A percentile compares a stretch with the other conserved stretches of the same genome.
phyloP scores from a whole-genome alignment of 805 yeast species.

The Kuraishia floccosa region DNA sequence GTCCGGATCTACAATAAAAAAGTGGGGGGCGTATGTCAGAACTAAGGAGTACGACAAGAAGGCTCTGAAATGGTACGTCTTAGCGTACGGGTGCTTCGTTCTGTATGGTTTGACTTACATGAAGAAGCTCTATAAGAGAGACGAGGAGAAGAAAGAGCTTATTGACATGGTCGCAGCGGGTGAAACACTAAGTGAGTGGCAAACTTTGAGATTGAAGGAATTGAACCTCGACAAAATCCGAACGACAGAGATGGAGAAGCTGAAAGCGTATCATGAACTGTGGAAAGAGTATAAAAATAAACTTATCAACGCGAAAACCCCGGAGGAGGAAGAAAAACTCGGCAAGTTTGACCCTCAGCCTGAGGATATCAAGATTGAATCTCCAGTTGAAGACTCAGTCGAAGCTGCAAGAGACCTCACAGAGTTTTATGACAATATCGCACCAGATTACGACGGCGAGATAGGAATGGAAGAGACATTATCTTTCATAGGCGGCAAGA shows the following conservation, averaged over 20 bases:
- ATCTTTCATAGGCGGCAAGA: slow-evolving; percentile 46
- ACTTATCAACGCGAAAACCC: slow-evolving; percentile 5
- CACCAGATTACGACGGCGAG: slow-evolving; percentile 69
- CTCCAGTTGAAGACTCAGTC: slow-evolving; percentile 25
- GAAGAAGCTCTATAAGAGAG: slow-evolving; percentile 55
- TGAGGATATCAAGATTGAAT: slow-evolving; percentile 17
- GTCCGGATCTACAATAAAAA: slow-evolving; percentile 19
- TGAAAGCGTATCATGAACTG: slow-evolving; percentile 48
- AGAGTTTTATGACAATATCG: slow-evolving; percentile 63
- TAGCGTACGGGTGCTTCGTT: slow-evolving; percentile 44
- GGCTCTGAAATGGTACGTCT: slow-evolving; percentile 52
- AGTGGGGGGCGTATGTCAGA: slow-evolving; percentile 44
- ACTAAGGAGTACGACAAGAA: slow-evolving; percentile 48
- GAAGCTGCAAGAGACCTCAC: slow-evolving; percentile 76
- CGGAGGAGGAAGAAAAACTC: slow-evolving; percentile 7
- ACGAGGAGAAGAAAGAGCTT: slow-evolving; percentile 37
- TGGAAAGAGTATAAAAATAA: slow-evolving; percentile 18
- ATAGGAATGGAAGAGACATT: slow-evolving; percentile 66
- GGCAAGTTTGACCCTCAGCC: slow-evolving; percentile 22
- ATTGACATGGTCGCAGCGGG: slow-evolving; percentile 19
- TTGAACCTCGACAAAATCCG: slow-evolving; percentile 44
- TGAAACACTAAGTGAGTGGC: slow-evolving; percentile 44
- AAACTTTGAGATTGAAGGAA: slow-evolving; percentile 48
- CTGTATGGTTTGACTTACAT: slow-evolving; percentile 54
- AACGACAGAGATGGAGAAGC: slow-evolving; percentile 51